phyloP scores from a whole-genome alignment of 495 filamentous ascomycete species.

The Polyplosphaeria fusca region DNA sequence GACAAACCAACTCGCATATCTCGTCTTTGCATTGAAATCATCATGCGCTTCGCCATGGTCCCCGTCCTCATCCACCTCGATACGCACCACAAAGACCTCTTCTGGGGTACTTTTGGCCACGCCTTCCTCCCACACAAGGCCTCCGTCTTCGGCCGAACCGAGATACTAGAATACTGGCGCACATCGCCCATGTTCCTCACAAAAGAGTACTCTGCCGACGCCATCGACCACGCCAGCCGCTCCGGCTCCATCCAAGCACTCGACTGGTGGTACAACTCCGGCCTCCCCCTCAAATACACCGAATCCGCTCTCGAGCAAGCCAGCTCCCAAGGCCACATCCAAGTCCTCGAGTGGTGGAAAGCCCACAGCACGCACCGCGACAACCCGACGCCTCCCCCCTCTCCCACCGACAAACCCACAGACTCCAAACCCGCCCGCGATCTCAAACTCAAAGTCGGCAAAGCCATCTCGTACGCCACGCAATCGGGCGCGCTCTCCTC shows the following conservation, averaged over 20 bases:
- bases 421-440: constrained; percentile 28
- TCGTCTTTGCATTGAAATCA: constrained; percentile 75
- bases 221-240: constrained; percentile 80
- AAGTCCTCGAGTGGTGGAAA: constrained; percentile 89
- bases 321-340: constrained; percentile 74
- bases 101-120: constrained; percentile 76
- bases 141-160: constrained; percentile 78
- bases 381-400: constrained; percentile 17
- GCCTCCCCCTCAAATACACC: constrained; percentile 75
- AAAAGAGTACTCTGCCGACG: constrained; percentile 74
- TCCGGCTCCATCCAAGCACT: constrained; percentile 79
- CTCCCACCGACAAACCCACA: not conserved
- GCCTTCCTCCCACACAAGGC: constrained; percentile 81
- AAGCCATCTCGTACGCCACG: constrained; percentile 73
- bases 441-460: constrained; percentile 69
- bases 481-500: constrained; percentile 70
- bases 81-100: constrained; percentile 69
- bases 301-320: constrained; percentile 84
- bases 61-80: constrained; percentile 80
- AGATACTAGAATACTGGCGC: constrained; percentile 86
- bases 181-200: constrained; percentile 71
- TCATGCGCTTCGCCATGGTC: constrained; percentile 83
- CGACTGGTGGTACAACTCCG: constrained; percentile 86
- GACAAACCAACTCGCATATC: constrained; percentile 72
- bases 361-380: constrained; percentile 22